Conservation (phyloP, 2,329 filamentous ascomycete species). For the Aspergillus sp. region DNA sequence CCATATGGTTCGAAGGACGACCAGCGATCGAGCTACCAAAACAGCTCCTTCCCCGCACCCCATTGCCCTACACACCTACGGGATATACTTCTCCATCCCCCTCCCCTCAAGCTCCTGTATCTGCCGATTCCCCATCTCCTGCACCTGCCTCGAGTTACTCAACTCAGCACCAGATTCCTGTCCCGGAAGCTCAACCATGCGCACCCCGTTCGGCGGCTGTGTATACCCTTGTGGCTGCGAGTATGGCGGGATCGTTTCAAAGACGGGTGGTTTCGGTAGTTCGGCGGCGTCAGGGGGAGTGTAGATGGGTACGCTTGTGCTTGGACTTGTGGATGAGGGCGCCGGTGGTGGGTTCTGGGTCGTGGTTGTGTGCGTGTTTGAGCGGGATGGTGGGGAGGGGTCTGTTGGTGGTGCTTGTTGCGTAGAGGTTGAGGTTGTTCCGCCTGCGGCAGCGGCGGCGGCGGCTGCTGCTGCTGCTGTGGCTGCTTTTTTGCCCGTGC, state of each 20-base stretch:
- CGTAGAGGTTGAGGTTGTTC: background rate
- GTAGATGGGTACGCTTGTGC: background rate
- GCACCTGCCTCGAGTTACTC: background rate
- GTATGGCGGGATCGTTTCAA: background rate
- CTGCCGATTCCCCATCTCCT: background rate
- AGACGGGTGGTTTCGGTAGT: slow-evolving; percentile 2
- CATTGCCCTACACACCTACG: background rate
- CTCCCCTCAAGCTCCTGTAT: slow-evolving; percentile 6
- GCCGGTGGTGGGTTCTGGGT: background rate
- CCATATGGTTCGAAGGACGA: background rate
- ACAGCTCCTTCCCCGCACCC: background rate
- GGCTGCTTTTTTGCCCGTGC: slow-evolving; percentile 3
- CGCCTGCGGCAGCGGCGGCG: background rate
- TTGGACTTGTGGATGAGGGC: background rate
- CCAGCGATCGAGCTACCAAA: too few relatives aligned
- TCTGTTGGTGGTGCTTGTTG: background rate
- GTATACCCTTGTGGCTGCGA: background rate
- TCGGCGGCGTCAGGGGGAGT: background rate
- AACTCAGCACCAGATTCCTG: background rate
- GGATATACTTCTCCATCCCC: background rate
- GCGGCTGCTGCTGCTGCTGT: background rate
- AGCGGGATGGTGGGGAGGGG: background rate
- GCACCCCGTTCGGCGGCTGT: background rate
- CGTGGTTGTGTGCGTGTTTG: background rate
- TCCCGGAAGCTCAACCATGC: slow-evolving; percentile 5